Conservation (phyloP, 208 protist species). For the Trypanosomatidae sp. region DNA sequence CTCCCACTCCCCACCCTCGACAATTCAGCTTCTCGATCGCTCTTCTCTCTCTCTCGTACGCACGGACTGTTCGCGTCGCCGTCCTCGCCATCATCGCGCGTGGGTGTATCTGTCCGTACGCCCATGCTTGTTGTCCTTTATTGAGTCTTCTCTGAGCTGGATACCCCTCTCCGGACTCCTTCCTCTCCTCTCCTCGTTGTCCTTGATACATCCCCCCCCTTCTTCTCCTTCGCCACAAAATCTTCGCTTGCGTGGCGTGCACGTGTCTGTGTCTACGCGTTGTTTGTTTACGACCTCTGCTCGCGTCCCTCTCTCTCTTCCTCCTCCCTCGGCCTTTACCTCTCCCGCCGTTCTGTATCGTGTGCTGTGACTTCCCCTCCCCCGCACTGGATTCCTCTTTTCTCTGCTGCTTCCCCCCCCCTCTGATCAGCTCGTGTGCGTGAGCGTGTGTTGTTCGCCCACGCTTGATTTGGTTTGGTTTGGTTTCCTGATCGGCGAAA, state of each 20-base stretch:
- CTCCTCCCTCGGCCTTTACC: not conserved
- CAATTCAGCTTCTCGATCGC: not conserved
- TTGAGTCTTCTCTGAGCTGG: not conserved
- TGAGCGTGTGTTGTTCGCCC: not conserved
- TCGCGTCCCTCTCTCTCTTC: not conserved
- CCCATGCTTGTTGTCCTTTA: too few relatives aligned
- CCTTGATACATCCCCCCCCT: not conserved
- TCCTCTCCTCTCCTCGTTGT: not conserved
- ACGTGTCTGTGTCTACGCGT: too few relatives aligned
- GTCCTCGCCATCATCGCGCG: too few relatives aligned
- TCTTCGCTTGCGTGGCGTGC: not conserved
- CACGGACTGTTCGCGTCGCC: not conserved
- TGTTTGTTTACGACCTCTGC: slow-evolving; percentile 3
- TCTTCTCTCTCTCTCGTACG: not conserved
- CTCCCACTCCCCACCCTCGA: not conserved
- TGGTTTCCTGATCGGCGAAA: not conserved
- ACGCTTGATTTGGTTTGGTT: not conserved
- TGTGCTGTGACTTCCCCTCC: not conserved
- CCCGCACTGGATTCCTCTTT: not conserved
- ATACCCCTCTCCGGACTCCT: not conserved
- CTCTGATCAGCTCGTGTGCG: not conserved
- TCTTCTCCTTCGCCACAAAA: not conserved
- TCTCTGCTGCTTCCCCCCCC: not conserved
- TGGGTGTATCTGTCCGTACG: not conserved
- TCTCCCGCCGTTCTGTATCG: not conserved